Conservation (phyloP, 768 basidiomycete species). For the Terana coerulea region DNA sequence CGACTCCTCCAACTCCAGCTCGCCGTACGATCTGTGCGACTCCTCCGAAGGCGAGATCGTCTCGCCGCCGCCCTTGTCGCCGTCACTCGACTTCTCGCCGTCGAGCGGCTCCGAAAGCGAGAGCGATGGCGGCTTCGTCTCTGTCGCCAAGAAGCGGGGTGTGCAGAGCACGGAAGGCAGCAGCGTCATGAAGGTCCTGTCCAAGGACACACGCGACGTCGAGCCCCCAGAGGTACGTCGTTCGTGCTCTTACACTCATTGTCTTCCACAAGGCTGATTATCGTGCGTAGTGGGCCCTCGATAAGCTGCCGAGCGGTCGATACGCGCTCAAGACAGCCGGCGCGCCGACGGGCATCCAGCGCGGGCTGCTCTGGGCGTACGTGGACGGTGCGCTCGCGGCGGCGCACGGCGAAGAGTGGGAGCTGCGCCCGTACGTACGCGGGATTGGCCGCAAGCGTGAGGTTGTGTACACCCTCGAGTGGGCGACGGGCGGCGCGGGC, state of each 20-base stretch:
- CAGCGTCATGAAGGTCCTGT: not conserved
- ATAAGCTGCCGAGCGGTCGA: not conserved
- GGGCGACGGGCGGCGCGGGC: conserved; percentile 2
- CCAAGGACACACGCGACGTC: too few species aligned
- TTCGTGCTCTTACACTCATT: not conserved
- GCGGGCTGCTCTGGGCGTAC: not conserved
- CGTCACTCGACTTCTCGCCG: not conserved
- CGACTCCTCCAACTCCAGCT: not conserved
- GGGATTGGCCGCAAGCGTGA: not conserved
- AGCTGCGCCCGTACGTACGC: conserved; percentile 1
- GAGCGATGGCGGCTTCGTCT: not conserved
- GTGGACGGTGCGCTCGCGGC: not conserved
- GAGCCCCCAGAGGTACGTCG: not conserved
- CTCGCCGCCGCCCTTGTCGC: not conserved
- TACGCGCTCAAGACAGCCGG: not conserved
- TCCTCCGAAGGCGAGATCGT: too few species aligned
- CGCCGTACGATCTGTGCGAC: too few species aligned
- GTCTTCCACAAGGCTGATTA: not conserved
- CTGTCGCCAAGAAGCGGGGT: not conserved
- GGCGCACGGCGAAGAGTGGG: not conserved
- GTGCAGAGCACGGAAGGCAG: not conserved
- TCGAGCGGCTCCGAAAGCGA: not conserved
- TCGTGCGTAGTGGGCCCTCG: not conserved
- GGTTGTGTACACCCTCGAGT: conserved; percentile 1
- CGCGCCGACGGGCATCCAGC: not conserved